These are phyloP conservation scores for Margaritispora aquatica DNA, from an alignment of 495 filamentous ascomycete genomes.

Conservation along the genomic window DNA sequence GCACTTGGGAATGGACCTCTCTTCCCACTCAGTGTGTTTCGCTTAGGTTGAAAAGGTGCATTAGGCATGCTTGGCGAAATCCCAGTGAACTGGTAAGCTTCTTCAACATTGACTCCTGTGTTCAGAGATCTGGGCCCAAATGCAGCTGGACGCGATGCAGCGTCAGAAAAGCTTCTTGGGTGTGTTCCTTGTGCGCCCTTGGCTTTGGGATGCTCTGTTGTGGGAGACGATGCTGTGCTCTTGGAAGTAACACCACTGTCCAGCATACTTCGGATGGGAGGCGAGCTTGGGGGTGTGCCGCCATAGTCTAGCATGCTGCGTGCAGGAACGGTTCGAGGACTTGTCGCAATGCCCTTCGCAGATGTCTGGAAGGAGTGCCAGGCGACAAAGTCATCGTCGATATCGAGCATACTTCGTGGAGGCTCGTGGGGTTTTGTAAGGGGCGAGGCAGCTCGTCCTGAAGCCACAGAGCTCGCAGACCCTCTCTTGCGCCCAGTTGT, in stretches of 20 bases:
- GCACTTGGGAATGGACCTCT: constrained; percentile 28
- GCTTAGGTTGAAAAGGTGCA: constrained; percentile 36
- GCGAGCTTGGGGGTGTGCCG: constrained; percentile 11
- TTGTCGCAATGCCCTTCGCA: not conserved
- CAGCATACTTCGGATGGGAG: constrained; percentile 48
- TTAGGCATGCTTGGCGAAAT: constrained; percentile 42
- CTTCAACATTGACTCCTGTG: constrained; percentile 24
- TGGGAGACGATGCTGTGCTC: constrained; percentile 39
- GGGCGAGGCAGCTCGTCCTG: constrained; percentile 34
- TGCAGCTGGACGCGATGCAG: constrained; percentile 34
- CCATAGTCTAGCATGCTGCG: constrained; percentile 57
- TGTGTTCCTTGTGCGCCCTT: constrained; percentile 25
- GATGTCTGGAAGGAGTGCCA: not conserved
- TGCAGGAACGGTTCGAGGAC: constrained; percentile 31
- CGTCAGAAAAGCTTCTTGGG: constrained; percentile 47
- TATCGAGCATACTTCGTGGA: constrained; percentile 36
- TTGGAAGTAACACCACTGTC: constrained; percentile 40
- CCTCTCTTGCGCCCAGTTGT: constrained; percentile 26
- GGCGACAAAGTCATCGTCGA: not conserved
- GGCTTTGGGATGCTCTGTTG: constrained; percentile 22
- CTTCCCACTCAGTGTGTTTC: constrained; percentile 35
- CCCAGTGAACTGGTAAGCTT: constrained; percentile 46
- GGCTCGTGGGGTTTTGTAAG: constrained; percentile 47
- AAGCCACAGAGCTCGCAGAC: constrained; percentile 30
- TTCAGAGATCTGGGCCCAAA: constrained; percentile 28